Conservation (phyloP, 768 basidiomycete genomes). For the Phaffia australis region DNA sequence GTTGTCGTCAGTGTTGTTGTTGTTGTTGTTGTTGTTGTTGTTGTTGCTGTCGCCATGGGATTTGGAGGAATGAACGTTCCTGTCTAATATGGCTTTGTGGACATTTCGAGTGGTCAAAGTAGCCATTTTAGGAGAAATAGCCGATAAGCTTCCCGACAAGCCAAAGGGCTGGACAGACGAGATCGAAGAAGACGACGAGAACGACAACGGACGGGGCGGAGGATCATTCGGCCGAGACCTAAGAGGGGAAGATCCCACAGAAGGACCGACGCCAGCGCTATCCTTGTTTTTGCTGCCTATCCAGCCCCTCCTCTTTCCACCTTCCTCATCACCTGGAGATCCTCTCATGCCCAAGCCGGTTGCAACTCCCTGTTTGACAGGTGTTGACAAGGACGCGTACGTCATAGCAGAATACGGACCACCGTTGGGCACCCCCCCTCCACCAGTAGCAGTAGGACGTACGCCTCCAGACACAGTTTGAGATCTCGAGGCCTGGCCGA, state of each 20-base stretch:
- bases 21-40: neutral
- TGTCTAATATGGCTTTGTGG: conserved; percentile 3
- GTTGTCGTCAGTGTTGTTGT: neutral
- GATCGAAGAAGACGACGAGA: neutral
- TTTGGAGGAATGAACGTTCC: neutral
- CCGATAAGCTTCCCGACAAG: neutral
- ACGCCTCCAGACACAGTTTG: neutral
- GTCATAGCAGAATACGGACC: neutral
- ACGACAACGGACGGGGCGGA: neutral
- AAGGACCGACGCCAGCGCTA: neutral
- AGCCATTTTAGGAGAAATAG: neutral
- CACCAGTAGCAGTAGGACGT: neutral
- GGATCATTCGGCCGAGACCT: neutral
- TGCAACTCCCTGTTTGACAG: neutral
- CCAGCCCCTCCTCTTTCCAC: conserved; percentile 17
- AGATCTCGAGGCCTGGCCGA: conserved; percentile 1
- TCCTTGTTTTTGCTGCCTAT: conserved; percentile 17
- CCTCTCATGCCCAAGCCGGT: neutral
- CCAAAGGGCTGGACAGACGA: conserved; percentile 3
- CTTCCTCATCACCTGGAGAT: neutral
- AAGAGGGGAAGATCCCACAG: neutral
- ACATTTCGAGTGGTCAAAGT: neutral
- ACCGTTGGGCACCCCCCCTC: neutral
- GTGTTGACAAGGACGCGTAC: too few species aligned
- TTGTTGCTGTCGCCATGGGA: too few species aligned